Conservation (phyloP, 352 stramenopile genomes). For the Thraustochytrium striatum region DNA sequence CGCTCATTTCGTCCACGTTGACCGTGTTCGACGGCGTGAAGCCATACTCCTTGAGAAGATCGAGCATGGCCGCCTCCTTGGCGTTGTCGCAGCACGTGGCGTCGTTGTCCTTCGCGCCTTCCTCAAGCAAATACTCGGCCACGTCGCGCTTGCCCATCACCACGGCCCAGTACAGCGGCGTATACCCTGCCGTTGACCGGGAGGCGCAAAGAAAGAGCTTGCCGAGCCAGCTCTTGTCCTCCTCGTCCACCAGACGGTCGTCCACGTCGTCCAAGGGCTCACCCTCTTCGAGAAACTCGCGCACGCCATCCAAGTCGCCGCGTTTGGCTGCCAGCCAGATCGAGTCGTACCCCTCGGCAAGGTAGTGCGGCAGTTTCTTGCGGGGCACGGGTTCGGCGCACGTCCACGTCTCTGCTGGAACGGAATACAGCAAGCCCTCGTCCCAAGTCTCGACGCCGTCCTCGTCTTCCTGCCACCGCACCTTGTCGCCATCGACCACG, state of each 20-base stretch:
- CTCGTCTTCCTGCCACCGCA: constrained; percentile 10
- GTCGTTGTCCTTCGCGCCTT: constrained; percentile 13
- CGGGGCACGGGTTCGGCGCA: background rate
- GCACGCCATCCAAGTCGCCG: background rate
- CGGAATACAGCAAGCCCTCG: constrained; percentile 5
- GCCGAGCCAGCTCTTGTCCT: constrained; percentile 33
- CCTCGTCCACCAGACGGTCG: constrained; percentile 1
- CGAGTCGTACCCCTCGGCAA: background rate
- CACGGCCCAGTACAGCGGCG: constrained; percentile 28
- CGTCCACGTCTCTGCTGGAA: background rate
- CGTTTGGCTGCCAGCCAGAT: constrained; percentile 45
- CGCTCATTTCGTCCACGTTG: constrained; percentile 1
- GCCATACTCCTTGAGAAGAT: background rate
- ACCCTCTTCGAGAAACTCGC: background rate
- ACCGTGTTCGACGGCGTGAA: background rate
- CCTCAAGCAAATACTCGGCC: constrained; percentile 4
- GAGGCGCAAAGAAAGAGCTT: constrained; percentile 33
- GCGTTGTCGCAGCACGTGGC: background rate
- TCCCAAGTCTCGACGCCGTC: constrained; percentile 30
- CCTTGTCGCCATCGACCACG: no score
- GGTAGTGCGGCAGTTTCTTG: constrained; percentile 16
- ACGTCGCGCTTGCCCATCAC: background rate
- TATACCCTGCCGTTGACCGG: constrained; percentile 6
- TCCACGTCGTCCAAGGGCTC: constrained; percentile 7
- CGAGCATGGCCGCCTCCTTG: background rate